These are phyloP conservation scores for Aspergillus sclerotialis DNA, from an alignment of 2,329 filamentous ascomycete species.

Conservation along the genomic window DNA sequence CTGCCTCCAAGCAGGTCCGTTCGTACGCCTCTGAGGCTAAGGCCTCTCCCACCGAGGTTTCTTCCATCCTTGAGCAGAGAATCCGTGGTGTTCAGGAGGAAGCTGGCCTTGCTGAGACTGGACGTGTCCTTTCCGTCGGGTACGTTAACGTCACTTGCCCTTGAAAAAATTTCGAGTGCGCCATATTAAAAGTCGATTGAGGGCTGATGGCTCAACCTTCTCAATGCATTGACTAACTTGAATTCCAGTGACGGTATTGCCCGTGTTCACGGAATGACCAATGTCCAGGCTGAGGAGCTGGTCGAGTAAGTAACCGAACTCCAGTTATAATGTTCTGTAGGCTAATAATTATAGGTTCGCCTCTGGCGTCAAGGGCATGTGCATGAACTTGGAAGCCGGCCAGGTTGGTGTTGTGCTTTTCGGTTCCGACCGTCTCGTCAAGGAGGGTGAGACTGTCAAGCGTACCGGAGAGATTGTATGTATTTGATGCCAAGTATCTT, in stretches of 20 bases:
- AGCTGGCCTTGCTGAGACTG: slow-evolving; percentile 92
- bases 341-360: slow-evolving; percentile 65
- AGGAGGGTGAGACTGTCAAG: slow-evolving; percentile 99
- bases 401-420: slow-evolving; percentile 99
- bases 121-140: slow-evolving; percentile 97
- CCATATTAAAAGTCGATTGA: too few species aligned
- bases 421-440: slow-evolving; percentile 99
- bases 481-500: slow-evolving; percentile 15
- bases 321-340: slow-evolving; percentile 11
- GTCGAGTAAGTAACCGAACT: slow-evolving; percentile 71
- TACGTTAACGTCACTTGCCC: slow-evolving; percentile 52
- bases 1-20: slow-evolving; percentile 65
- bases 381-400: slow-evolving; percentile 99
- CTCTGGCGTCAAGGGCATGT: slow-evolving; percentile 99
- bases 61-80: slow-evolving; percentile 97
- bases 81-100: slow-evolving; percentile 99
- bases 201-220: too few species aligned
- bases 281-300: slow-evolving; percentile 99
- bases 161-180: slow-evolving; percentile 27
- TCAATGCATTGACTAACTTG: too few species aligned
- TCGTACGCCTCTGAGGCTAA: slow-evolving; percentile 90
- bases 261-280: slow-evolving; percentile 99
- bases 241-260: slow-evolving; percentile 99
- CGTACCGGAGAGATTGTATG: slow-evolving; percentile 98
- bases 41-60: slow-evolving; percentile 94